These are phyloP conservation scores for Plasmopara muralis DNA, from an alignment of 352 stramenopile genomes.

Conservation along the genomic window DNA sequence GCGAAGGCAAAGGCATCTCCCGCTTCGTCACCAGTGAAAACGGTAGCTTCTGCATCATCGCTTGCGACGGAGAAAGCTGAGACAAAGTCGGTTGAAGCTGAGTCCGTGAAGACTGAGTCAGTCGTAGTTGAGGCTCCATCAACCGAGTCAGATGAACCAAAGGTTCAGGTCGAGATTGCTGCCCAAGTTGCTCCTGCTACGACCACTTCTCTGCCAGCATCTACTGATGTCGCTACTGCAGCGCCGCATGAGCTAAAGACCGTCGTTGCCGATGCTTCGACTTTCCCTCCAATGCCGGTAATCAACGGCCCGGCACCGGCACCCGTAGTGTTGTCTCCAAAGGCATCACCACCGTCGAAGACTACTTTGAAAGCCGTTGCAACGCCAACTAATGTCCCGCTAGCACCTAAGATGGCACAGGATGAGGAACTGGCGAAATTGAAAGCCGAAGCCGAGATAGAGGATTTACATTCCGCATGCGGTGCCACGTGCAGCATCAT, in stretches of 20 bases:
- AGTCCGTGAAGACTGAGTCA: conserved; percentile 4
- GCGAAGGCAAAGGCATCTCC: conserved; percentile 3
- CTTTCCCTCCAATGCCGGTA: conserved; percentile 15
- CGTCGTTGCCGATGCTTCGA: conserved; percentile 20
- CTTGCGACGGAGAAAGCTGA: conserved; percentile 3
- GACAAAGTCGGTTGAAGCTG: conserved; percentile 1
- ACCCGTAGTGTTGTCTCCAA: conserved; percentile 9
- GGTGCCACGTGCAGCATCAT: conserved; percentile 50
- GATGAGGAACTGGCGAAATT: conserved; percentile 24
- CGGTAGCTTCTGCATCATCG: conserved; percentile 3
- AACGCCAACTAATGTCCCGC: conserved; percentile 4
- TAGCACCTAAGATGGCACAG: conserved; percentile 18
- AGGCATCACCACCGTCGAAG: conserved; percentile 10
- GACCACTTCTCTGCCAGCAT: neutral
- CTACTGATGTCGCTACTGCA: neutral
- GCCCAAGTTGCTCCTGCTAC: neutral
- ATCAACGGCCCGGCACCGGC: conserved; percentile 19
- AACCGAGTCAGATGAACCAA: conserved; percentile 1
- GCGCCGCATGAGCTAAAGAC: conserved; percentile 10
- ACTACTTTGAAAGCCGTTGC: conserved; percentile 1
- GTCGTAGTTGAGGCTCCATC: neutral
- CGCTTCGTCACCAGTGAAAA: conserved; percentile 10
- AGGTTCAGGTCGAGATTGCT: conserved; percentile 1
- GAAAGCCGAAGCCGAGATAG: conserved; percentile 28
- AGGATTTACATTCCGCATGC: conserved; percentile 36